Evolutionary conservation across 371 early-diverging fungal genomes (phyloP), one percentile per base, ranked within the genome.

Genomic region (Mucor circinelloides): DNA sequence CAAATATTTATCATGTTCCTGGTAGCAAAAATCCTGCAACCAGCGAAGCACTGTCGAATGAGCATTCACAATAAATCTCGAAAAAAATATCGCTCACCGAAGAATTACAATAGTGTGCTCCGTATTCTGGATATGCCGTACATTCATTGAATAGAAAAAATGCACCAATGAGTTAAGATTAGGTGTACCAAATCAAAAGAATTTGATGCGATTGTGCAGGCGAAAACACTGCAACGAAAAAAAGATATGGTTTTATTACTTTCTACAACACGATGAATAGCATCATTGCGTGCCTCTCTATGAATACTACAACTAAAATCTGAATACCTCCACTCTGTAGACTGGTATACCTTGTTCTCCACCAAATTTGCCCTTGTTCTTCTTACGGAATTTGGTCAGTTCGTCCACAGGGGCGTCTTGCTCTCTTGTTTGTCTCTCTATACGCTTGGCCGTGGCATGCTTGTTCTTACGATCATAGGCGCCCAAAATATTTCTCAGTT

Each of bases 301-400:
- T 52, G 27, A 25, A 25, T 27, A 15, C 52, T 50, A 50, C 50
- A 25, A 46, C 36, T 85, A 88, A 77, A 85, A 74, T 59, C 78
- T 82, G 68, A 88, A 82, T 31, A 84, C 77, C 72, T 88, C 88
- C 38, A 86, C 88, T 70, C 77, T 85, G 78, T 88, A 88, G 42
- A 82, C 83, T 32, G 85, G 85, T 64, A 86, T 77, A 44, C 85
- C 88, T 63, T 86, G 82, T 17, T 83, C 85, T 28, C 85, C 75
- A 78, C 85, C 81, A 60, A 78, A 74, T 72, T 84, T 71, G 50
- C 79, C 77, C 74, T 81, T 81, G 64, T 78, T 78, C 72, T 81
- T 83, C 71, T 81, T 58, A 67, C 78, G 68, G 65, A 67, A 70
- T 44, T 58, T 68, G 28, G 71, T 72, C 52, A 78, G 65, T 58